Conservation (phyloP, 495 filamentous ascomycete species). For the Darksidea phi region DNA sequence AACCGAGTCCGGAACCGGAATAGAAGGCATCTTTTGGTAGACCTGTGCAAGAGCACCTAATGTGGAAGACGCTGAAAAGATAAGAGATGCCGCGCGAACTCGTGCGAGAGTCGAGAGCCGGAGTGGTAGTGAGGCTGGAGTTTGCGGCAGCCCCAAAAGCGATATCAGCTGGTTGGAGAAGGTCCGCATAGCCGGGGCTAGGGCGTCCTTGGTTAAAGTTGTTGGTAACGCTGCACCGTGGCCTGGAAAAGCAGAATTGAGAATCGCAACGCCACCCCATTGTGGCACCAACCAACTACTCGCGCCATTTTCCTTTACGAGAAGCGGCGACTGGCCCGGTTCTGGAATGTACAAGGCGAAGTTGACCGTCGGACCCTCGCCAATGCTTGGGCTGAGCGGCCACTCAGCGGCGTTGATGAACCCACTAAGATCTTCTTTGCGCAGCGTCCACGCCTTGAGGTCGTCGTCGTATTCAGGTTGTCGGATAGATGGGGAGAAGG, state of each 20-base stretch:
- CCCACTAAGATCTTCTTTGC: conserved; percentile 82
- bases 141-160: conserved; percentile 80
- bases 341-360: conserved; percentile 84
- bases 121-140: conserved; percentile 75
- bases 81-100: conserved; percentile 77
- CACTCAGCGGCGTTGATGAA: conserved; percentile 98
- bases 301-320: conserved; percentile 67
- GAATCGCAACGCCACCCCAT: conserved; percentile 88
- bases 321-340: conserved; percentile 59
- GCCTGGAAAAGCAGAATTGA: conserved; percentile 56
- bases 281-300: conserved; percentile 94
- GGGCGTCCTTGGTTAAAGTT: conserved; percentile 56
- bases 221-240: conserved; percentile 38
- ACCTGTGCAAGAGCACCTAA: conserved; percentile 89
- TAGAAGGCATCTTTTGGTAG: conserved; percentile 78
- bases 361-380: conserved; percentile 87
- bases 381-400: conserved; percentile 93
- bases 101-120: conserved; percentile 80
- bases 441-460: conserved; percentile 62
- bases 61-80: conserved; percentile 88
- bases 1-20: conserved; percentile 83
- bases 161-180: conserved; percentile 92
- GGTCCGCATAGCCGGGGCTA: conserved; percentile 77
- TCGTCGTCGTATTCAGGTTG: conserved; percentile 54
- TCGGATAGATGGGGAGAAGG: conserved; percentile 70